Evolutionary conservation across 108 stramenopile species (phyloP), one percentile per base, ranked within the genome.

Genomic region (Aurantiochytrium sp.): DNA sequence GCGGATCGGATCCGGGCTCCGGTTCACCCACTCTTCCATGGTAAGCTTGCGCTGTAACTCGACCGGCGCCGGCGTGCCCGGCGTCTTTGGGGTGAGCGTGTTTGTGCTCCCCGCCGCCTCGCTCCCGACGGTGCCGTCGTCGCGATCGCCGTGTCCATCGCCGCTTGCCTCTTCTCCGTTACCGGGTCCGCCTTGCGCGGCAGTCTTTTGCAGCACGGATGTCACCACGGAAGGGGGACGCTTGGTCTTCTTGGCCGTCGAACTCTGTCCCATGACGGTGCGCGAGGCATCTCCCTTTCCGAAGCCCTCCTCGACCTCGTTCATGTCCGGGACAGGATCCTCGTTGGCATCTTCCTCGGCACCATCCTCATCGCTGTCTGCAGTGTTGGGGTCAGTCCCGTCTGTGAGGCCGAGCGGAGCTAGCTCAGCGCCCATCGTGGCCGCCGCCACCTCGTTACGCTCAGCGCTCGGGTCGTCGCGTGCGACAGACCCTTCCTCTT

Each of bases 1-100:
- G 39, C 73, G 39, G 17, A 81, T 81, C 10, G 73, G 73, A 24
- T 81, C 45, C 6, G 73, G 73, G 21, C n/a, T 41, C 39, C 73
- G 73, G 32, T 81, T 41, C 27, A 81, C 73, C 73, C 73, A 81
- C 24, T 81, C 73, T 48, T 81, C 73, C 39, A 81, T 48, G 8
- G 73, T 81, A 24, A 81, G 73, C 73, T 81, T 81, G n/a, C 73
- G 73, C 39, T 30, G 39, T 22, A 6, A 12, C 24, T 81, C 73
- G 12, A 48, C 10, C 21, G 27, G 27, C 42, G 39, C 73, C 39
- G 73, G 45, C 39, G 45, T 81, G 8, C 22, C 24, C 34, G 59
- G 59, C 27, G 59, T 65, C 10, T 15, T 65, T 12, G 59, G 59
- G 8, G 59, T 24, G 15, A 65, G 27, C 27, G 59, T 34, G 8